These are phyloP conservation scores for Fusarium austroafricanum DNA, from an alignment of 2,329 filamentous ascomycete genomes.

Conservation along the genomic window DNA sequence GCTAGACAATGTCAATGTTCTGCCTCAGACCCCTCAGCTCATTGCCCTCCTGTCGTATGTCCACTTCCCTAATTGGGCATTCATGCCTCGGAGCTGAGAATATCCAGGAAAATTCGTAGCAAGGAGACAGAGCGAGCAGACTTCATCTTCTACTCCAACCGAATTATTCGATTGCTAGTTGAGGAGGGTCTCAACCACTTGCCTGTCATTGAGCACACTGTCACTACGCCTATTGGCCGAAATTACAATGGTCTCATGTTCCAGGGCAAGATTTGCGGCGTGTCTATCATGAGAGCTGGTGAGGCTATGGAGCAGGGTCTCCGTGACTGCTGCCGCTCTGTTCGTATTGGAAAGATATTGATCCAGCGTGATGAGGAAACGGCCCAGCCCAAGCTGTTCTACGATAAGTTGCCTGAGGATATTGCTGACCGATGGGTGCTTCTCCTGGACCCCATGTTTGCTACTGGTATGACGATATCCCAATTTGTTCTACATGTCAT, in stretches of 20 bases:
- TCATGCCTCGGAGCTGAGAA: conserved; percentile 38
- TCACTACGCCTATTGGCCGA: conserved; percentile 90
- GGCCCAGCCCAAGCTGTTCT: conserved; percentile 90
- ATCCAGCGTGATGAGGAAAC: conserved; percentile 99
- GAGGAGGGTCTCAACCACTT: conserved; percentile 98
- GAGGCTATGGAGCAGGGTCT: conserved; percentile 99
- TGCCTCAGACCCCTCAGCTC: conserved; percentile 94
- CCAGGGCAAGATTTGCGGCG: conserved; percentile 97
- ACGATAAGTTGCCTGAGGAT: conserved; percentile 96
- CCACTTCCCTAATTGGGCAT: conserved; percentile 24
- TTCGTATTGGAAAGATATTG: conserved; percentile 97
- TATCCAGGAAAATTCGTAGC: conserved; percentile 90
- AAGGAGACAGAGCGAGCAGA: conserved; percentile 90
- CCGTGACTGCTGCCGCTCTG: conserved; percentile 96
- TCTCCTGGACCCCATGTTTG: conserved; percentile 98
- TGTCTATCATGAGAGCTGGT: conserved; percentile 97
- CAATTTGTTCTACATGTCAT: conserved; percentile 1
- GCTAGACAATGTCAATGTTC: conserved; percentile 88
- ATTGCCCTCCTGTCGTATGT: conserved; percentile 97
- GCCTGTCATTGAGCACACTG: conserved; percentile 86
- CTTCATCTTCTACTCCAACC: conserved; percentile 99
- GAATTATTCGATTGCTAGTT: conserved; percentile 95
- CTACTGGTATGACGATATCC: conserved; percentile 73
- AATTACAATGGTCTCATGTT: conserved; percentile 93
- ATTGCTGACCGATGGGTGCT: conserved; percentile 94